Evolutionary conservation across 179 eudicot genomes (phyloP), one percentile per base, ranked within the genome.

Genomic region (Spinacia oleracea): DNA sequence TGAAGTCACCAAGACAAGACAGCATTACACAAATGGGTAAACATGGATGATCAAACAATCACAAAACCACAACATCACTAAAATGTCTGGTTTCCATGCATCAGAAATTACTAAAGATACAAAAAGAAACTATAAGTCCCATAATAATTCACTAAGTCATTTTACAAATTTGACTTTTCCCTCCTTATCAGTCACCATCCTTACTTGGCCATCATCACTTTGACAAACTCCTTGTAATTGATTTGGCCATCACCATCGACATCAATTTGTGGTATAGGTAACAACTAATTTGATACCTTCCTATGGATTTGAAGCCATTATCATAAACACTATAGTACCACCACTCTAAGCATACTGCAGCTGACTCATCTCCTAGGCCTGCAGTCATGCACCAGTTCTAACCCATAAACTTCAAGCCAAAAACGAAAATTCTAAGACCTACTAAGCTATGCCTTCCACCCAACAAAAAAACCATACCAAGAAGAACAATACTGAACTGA

Each of bases 191-290:
- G 15, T 46, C 50, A 48, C 14, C 53, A 27, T 46, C 75, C 65
- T 81, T 31, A 86, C 84, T 86, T 86, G 66, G 87, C 89, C 87
- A 86, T 86, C 89, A 86, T 86, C 56, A 86, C 87, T 77, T 86
- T 86, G 60, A 86, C 87, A 69, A 86, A 86, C 84, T 86, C 89
- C 62, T 86, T 85, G 48, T 86, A 86, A 81, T 86, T 84, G 80
- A 86, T 86, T 72, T 86, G 89, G 70, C 89, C 89, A 73, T 87
- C 89, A 46, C 89, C 89, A 56, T 86, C 89, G 20, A 86, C 89
- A 82, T 86, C 89, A 35, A n/a, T n/a, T n/a, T n/a, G n/a, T n/a
- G n/a, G n/a, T n/a, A n/a, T n/a, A n/a, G n/a, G n/a, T n/a, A n/a
- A n/a, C n/a, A n/a, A n/a, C n/a, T n/a, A n/a, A n/a, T n/a, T n/a